Conservation (phyloP, 805 yeast species). For the Ogataea wickerhamii region DNA sequence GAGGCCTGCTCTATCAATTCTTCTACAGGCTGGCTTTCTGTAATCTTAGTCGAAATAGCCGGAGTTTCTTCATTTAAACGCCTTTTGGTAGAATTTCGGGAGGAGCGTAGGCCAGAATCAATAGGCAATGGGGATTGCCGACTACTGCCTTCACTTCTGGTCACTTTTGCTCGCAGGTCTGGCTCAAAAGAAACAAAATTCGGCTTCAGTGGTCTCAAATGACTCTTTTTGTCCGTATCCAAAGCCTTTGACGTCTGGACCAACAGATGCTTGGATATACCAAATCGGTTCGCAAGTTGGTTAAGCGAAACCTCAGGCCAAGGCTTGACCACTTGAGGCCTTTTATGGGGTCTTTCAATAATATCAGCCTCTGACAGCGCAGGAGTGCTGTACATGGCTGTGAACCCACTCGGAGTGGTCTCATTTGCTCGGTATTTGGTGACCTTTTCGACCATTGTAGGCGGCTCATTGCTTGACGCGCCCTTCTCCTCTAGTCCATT, state of each 20-base stretch:
- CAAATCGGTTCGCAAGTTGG: constrained; percentile 27
- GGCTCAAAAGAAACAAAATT: constrained; percentile 3
- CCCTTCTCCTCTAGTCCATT: background rate
- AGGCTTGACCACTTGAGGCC: constrained; percentile 23
- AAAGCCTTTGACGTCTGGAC: constrained; percentile 13
- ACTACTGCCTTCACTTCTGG: background rate
- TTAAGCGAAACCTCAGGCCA: constrained; percentile 30
- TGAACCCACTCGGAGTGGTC: constrained; percentile 21
- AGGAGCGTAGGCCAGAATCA: constrained; percentile 8
- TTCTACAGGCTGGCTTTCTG: background rate
- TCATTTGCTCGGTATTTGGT: constrained; percentile 9
- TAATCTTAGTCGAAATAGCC: background rate
- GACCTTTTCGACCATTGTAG: constrained; percentile 18
- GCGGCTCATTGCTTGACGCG: constrained; percentile 1
- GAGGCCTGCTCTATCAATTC: background rate
- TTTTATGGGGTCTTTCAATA: constrained; percentile 17
- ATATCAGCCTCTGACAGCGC: constrained; percentile 22
- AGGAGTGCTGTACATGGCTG: constrained; percentile 25
- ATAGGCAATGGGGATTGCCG: background rate
- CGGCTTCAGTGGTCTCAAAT: constrained; percentile 19
- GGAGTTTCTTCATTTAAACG: constrained; percentile 1
- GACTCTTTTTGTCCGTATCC: constrained; percentile 12
- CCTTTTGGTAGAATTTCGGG: constrained; percentile 18
- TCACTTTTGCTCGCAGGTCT: background rate
- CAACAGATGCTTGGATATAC: constrained; percentile 22